Conservation (phyloP, 2,329 filamentous ascomycete genomes). For the Lachnellula cervina region DNA sequence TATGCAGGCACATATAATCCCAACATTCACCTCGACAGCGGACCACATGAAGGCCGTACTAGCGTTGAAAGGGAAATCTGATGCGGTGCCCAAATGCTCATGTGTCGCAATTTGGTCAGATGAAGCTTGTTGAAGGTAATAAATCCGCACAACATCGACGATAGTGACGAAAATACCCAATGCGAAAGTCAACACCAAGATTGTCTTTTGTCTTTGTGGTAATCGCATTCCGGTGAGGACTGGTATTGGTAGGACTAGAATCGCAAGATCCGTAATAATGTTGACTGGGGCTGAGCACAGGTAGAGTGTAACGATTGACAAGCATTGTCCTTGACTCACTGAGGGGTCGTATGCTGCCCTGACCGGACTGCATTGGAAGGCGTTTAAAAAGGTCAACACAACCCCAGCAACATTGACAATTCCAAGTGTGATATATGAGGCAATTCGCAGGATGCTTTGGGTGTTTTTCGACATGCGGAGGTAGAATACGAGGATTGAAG, state of each 20-base stretch:
- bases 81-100: constrained; percentile 41
- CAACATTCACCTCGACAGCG: constrained; percentile 83
- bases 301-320: constrained; percentile 50
- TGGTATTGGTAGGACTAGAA: constrained; percentile 82
- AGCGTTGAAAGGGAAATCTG: constrained; percentile 66
- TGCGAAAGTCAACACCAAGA: constrained; percentile 79
- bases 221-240: constrained; percentile 82
- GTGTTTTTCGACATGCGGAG: constrained; percentile 74
- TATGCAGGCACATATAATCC: constrained; percentile 87
- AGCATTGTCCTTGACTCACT: constrained; percentile 39
- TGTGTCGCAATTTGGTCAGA: neutral
- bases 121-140: constrained; percentile 65
- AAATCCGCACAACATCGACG: constrained; percentile 84
- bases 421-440: constrained; percentile 73
- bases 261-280: constrained; percentile 83
- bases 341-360: constrained; percentile 57
- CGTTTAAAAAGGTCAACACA: constrained; percentile 78
- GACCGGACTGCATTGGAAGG: constrained; percentile 79
- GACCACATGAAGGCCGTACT: constrained; percentile 91
- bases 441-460: constrained; percentile 69
- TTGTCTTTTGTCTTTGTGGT: constrained; percentile 79
- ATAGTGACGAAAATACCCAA: constrained; percentile 83
- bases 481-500: constrained; percentile 89
- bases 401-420: constrained; percentile 75
- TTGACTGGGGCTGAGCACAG: constrained; percentile 81